phyloP scores from a whole-genome alignment of 805 yeast genomes.

The Tetrapisispora iriomotensis region DNA sequence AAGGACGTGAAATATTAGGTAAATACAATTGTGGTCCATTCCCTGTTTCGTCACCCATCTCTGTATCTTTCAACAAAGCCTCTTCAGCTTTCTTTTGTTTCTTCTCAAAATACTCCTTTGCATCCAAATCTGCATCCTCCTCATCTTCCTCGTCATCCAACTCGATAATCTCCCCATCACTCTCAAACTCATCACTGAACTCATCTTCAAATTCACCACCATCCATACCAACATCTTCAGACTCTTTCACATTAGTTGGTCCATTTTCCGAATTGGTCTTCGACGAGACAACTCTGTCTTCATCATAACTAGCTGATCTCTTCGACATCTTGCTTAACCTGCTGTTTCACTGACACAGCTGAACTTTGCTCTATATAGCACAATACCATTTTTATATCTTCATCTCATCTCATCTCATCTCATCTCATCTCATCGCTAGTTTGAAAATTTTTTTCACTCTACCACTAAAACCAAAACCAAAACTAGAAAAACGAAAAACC shows the following conservation, averaged over 20 bases:
- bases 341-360: too few relatives aligned
- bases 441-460: too few relatives aligned
- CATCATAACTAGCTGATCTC: constrained; percentile 37
- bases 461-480: too few relatives aligned
- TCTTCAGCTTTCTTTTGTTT: constrained; percentile 31
- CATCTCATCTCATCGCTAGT: too few relatives aligned
- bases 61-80: constrained; percentile 31
- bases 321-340: constrained; percentile 51
- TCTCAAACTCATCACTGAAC: constrained; percentile 85
- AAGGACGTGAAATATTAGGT: constrained; percentile 80
- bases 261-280: constrained; percentile 23
- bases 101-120: constrained; percentile 30
- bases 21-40: constrained; percentile 48
- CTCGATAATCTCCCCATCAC: constrained; percentile 83
- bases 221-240: constrained; percentile 53
- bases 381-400: too few relatives aligned
- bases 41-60: constrained; percentile 17
- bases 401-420: too few relatives aligned
- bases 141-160: constrained; percentile 53
- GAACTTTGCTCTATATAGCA: too few relatives aligned
- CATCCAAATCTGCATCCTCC: constrained; percentile 30
- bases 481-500: too few relatives aligned
- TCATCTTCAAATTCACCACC: constrained; percentile 68
- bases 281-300: constrained; percentile 35
- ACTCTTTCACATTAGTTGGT: constrained; percentile 22